Base-by-base conservation (phyloP, 2,329 filamentous ascomycete species). In the Pseudogymnoascus sp. region DNA sequence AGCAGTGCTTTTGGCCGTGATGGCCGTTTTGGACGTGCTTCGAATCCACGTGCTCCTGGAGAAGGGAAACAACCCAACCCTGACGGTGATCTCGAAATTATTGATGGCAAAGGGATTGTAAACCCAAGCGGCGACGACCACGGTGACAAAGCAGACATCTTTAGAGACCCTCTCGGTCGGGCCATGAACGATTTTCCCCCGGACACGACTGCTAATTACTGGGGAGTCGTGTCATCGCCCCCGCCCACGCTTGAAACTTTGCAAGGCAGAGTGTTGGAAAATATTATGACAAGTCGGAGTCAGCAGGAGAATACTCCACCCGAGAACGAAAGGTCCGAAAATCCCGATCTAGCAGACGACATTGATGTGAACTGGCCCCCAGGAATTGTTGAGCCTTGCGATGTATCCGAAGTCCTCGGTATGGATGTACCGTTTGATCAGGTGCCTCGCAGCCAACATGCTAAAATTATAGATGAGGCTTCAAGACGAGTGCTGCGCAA, bases 1-100 rank as follows among this genome's bases (percentile, higher is more conserved):
- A 93, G 89, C 72, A 85, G 85, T 67, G 76, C 85, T 59, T 92
- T 92, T 66, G 89, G 89, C 1, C 85, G 90, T 46, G 88, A 90
- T 65, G 88, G 88, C 1, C 79, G 82, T 62, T 86, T 90, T 16
- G 87, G 89, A 2, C 75, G 80, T 0, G 85, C 84, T 12, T 86
- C 90, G 63, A 76, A 80, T 31, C 81, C 80, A n/a, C 80, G 84
- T 5, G 62, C 80, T 76, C 33, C 22, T 14, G 10, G 82, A 59
- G 83, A 90, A 68, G 89, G 89, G 63, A 92, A 93, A 72, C 77
- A 80, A n/a, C 77, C 81, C 46, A 81, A 83, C 60, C 74, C 77
- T 3, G 83, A 87, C 65, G 89, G 89, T 1, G 87, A 89, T 59
- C 78, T 89, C 62, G 80, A 87, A 43, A 77, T 93, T 12, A 76